Conservation (phyloP, 371 early-diverging fungal genomes). For the Massospora cicadina region DNA sequence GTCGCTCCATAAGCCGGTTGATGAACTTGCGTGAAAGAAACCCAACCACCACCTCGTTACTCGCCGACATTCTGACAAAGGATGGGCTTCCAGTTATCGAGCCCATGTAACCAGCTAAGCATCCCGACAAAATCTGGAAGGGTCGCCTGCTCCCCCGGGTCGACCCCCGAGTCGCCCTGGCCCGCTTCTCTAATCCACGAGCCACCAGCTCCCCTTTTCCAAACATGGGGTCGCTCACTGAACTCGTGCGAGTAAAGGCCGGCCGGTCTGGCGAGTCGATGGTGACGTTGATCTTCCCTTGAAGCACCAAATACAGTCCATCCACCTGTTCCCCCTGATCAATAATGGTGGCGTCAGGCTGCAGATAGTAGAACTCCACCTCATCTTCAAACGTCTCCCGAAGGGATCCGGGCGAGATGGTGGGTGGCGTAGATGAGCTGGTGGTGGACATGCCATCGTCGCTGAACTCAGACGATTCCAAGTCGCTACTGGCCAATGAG, state of each 20-base stretch:
- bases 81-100: conserved; percentile 82
- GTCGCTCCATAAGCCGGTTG: conserved; percentile 65
- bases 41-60: conserved; percentile 65
- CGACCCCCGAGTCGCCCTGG: neutral
- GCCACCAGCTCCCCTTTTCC: conserved; percentile 2
- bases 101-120: conserved; percentile 78
- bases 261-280: conserved; percentile 14
- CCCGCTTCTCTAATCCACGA: conserved; percentile 5
- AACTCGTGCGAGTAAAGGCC: conserved; percentile 12
- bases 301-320: conserved; percentile 85
- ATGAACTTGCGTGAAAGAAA: conserved; percentile 61
- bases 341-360: conserved; percentile 51
- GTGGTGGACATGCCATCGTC: conserved; percentile 18
- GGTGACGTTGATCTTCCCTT: conserved; percentile 68
- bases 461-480: conserved; percentile 16
- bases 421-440: conserved; percentile 11
- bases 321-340: conserved; percentile 64
- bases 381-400: conserved; percentile 27
- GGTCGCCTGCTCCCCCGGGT: conserved; percentile 21
- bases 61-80: conserved; percentile 63
- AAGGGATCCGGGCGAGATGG: conserved; percentile 22
- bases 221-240: neutral
- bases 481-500: conserved; percentile 14
- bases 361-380: conserved; percentile 45
- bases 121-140: conserved; percentile 65